These are phyloP conservation scores for Geum urbanum DNA, from an alignment of 306 rosid species.

Conservation along the genomic window DNA sequence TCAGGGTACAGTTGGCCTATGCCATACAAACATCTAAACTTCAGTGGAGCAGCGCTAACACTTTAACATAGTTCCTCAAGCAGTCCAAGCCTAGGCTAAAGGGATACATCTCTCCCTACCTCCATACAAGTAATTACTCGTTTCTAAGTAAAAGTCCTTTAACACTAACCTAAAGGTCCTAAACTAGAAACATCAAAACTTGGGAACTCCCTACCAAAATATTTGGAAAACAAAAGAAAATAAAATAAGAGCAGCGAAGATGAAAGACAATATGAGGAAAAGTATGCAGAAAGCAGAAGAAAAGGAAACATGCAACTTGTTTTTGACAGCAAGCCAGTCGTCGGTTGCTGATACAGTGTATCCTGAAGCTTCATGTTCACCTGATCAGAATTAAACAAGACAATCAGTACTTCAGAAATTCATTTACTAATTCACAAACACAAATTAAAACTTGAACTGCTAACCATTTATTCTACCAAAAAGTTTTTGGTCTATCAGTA, in stretches of 20 bases:
- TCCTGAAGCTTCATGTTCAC: slow-evolving; percentile 40
- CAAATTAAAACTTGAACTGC: slow-evolving; percentile 14
- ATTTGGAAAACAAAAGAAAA: slow-evolving; percentile 13
- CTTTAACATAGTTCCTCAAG: slow-evolving; percentile 33
- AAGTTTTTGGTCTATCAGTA: slow-evolving; percentile 36
- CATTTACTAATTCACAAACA: slow-evolving; percentile 19
- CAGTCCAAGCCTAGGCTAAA: slow-evolving; percentile 37
- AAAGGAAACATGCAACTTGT: slow-evolving; percentile 39
- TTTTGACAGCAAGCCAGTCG: slow-evolving; percentile 32
- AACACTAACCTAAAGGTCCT: slow-evolving; percentile 41
- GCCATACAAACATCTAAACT: slow-evolving; percentile 11
- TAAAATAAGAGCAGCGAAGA: slow-evolving; percentile 16
- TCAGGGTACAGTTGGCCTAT: slow-evolving; percentile 13
- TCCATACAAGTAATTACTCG: slow-evolving; percentile 30
- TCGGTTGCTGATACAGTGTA: slow-evolving; percentile 30
- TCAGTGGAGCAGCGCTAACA: slow-evolving; percentile 34
- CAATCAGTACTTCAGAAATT: slow-evolving; percentile 20
- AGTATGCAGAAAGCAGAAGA: slow-evolving; percentile 9
- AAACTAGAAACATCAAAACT: slow-evolving; percentile 30
- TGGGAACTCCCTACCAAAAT: slow-evolving; percentile 30
- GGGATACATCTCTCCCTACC: slow-evolving; percentile 33
- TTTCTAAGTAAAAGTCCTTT: slow-evolving; percentile 33
- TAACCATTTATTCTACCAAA: slow-evolving; percentile 36
- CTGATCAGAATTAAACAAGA: slow-evolving; percentile 36
- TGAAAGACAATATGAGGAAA: slow-evolving; percentile 21